phyloP scores from a whole-genome alignment of 441 rosid genomes.

The Sinapis alba region DNA sequence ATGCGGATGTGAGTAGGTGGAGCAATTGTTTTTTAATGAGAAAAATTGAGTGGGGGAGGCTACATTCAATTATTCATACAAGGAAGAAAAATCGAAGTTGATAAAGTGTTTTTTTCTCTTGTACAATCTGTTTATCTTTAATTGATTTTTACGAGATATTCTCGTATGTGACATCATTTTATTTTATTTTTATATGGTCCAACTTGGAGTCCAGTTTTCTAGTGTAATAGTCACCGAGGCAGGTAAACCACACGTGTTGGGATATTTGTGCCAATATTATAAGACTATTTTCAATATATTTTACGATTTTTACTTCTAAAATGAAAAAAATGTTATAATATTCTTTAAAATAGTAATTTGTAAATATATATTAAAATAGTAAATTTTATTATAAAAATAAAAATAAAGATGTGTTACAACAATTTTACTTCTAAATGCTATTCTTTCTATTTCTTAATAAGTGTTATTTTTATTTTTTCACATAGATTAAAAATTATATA shows the following conservation, averaged over 20 bases:
- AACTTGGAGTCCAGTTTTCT: conserved; percentile 25
- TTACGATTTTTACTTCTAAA: no score
- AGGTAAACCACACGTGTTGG: conserved; percentile 14
- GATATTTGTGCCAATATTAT: neutral
- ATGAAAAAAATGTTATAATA: no score
- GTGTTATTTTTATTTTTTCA: no score
- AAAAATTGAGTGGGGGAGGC: conserved; percentile 38
- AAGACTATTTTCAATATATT: no score
- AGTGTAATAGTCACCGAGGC: conserved; percentile 11
- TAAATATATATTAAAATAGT: no score
- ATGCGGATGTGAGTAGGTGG: conserved; percentile 27
- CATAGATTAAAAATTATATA: no score
- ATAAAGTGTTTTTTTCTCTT: conserved; percentile 14
- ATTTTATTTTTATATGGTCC: conserved; percentile 6
- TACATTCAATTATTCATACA: conserved; percentile 32
- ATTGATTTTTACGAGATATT: conserved; percentile 30
- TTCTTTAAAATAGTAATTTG: no score
- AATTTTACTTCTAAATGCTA: no score
- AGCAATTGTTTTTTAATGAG: conserved; percentile 32
- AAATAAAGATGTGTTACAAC: no score
- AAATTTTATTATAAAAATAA: no score
- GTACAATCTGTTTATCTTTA: neutral
- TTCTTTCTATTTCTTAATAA: no score
- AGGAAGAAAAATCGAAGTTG: conserved; percentile 41
- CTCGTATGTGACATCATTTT: neutral